These are phyloP conservation scores for Achaetomiella virescens DNA, from an alignment of 495 filamentous ascomycete species.

Conservation along the genomic window DNA sequence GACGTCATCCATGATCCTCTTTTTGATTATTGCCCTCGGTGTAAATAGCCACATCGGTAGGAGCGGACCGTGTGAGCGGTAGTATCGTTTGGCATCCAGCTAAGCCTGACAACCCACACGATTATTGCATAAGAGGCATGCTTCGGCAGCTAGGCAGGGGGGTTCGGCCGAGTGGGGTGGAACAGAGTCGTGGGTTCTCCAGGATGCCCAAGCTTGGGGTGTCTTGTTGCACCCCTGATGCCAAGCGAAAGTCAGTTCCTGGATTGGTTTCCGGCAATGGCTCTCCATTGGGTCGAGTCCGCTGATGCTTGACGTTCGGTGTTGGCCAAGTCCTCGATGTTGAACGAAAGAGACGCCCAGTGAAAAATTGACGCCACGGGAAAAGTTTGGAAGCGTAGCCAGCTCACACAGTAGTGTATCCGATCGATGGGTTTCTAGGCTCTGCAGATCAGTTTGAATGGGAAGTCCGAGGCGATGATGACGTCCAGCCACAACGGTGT, in stretches of 20 bases:
- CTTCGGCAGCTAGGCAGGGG: slow-evolving; percentile 7
- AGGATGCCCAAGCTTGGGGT: slow-evolving; percentile 11
- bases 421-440: slow-evolving; percentile 19
- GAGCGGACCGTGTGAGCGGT: slow-evolving; percentile 41
- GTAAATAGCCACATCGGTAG: slow-evolving; percentile 40
- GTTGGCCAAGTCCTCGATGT: not conserved
- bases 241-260: slow-evolving; percentile 6
- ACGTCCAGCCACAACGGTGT: slow-evolving; percentile 8
- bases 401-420: not conserved
- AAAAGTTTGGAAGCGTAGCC: slow-evolving; percentile 1
- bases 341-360: not conserved
- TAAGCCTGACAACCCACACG: slow-evolving; percentile 9
- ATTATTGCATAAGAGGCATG: slow-evolving; percentile 20
- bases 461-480: slow-evolving; percentile 14
- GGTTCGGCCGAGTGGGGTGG: slow-evolving; percentile 18
- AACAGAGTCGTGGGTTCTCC: slow-evolving; percentile 9
- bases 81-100: slow-evolving; percentile 20
- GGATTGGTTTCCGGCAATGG: not conserved
- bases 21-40: slow-evolving; percentile 23
- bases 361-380: not conserved
- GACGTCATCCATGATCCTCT: slow-evolving; percentile 10
- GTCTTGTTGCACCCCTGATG: slow-evolving; percentile 7
- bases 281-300: not conserved
- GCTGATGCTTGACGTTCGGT: too few species aligned
- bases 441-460: slow-evolving; percentile 19